These are phyloP conservation scores for Leptographium wingfieldii DNA, from an alignment of 2,329 filamentous ascomycete species.

Conservation along the genomic window DNA sequence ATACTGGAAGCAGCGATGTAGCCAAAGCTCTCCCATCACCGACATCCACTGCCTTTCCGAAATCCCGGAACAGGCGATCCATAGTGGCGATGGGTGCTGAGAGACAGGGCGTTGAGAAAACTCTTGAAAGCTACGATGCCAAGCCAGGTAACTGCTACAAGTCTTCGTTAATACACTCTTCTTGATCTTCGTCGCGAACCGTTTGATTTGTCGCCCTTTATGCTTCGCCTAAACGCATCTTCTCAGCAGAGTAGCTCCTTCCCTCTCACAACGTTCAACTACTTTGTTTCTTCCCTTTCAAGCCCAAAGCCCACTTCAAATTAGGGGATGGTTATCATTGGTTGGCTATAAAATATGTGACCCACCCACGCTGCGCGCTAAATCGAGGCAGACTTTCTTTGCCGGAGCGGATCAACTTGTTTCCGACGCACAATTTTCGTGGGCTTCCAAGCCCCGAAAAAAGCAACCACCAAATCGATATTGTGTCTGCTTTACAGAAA, in stretches of 20 bases:
- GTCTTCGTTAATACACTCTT: neutral
- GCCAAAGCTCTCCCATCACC: constrained; percentile 63
- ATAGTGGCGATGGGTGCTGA: constrained; percentile 29
- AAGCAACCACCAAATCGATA: constrained; percentile 1
- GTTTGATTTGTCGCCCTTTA: neutral
- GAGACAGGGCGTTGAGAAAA: neutral
- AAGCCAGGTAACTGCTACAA: neutral
- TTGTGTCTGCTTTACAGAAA: neutral
- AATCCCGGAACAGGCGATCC: constrained; percentile 63
- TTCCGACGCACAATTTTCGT: constrained; percentile 12
- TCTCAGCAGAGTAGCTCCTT: neutral
- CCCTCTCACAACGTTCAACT: neutral
- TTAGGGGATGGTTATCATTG: neutral
- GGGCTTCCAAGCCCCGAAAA: constrained; percentile 7
- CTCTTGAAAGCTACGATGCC: neutral
- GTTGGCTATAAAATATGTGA: neutral
- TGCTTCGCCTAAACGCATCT: neutral
- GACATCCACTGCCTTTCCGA: constrained; percentile 52
- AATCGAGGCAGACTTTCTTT: neutral
- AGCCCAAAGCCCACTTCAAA: neutral
- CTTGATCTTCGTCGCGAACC: neutral
- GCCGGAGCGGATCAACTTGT: constrained; percentile 5
- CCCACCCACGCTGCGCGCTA: neutral
- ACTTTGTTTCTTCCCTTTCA: neutral
- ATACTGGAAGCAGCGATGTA: constrained; percentile 58